Conservation (phyloP, 768 basidiomycete genomes). For the Tubosaeta sp. region DNA sequence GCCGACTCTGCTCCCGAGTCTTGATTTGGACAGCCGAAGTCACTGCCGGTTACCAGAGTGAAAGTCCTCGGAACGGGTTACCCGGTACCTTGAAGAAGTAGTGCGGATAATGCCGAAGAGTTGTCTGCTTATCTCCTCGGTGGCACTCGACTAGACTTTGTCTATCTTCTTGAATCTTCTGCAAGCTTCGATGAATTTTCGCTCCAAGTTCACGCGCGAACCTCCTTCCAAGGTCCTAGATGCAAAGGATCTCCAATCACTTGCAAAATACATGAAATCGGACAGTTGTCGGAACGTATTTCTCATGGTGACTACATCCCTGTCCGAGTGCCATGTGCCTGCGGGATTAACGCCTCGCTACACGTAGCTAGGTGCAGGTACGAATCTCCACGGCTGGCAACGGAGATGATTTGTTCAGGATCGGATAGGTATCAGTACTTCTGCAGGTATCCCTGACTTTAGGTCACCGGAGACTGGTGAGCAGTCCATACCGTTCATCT, state of each 20-base stretch:
- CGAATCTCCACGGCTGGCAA: constrained; percentile 11
- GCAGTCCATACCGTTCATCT: constrained; percentile 12
- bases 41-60: too few species aligned
- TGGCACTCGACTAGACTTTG: not conserved
- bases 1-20: too few species aligned
- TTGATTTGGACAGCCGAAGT: too few species aligned
- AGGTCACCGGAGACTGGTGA: constrained; percentile 78
- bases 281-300: constrained; percentile 63
- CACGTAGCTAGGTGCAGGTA: constrained; percentile 64
- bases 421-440: constrained; percentile 61
- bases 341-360: constrained; percentile 1
- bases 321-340: not conserved
- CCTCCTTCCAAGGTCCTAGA: constrained; percentile 23
- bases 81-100: too few species aligned
- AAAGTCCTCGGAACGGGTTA: too few species aligned
- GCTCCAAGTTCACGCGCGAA: constrained; percentile 1
- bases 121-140: not conserved
- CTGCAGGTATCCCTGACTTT: constrained; percentile 88
- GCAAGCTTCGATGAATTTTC: constrained; percentile 12
- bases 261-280: constrained; percentile 69
- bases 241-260: constrained; percentile 36
- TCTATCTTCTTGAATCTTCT: not conserved
- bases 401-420: not conserved
- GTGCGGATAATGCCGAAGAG: not conserved
- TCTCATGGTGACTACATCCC: constrained; percentile 54